A percentile compares a stretch with the other conserved stretches of the same genome.
phyloP scores from a whole-genome alignment of 2,329 filamentous ascomycete genomes.

The Penicillium sp. region DNA sequence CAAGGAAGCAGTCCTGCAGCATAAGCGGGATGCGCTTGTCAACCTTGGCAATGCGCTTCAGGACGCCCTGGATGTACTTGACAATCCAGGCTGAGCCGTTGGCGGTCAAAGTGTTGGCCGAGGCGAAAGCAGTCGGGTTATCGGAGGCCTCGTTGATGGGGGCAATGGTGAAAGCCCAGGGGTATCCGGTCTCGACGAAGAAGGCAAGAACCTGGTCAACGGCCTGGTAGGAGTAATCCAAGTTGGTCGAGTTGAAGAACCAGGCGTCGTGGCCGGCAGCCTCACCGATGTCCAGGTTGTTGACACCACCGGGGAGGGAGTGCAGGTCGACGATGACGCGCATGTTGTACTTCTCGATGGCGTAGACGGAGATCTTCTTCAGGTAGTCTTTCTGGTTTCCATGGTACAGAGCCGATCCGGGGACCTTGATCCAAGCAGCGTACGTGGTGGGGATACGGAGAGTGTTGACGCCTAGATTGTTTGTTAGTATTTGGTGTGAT shows the following conservation, averaged over 20 bases:
- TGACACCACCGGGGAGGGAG: slow-evolving; percentile 24
- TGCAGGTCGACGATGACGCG: slow-evolving; percentile 24
- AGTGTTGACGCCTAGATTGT: neutral
- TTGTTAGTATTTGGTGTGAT: neutral
- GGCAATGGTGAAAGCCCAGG: slow-evolving; percentile 17
- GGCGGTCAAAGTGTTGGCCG: slow-evolving; percentile 12
- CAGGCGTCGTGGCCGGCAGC: slow-evolving; percentile 18
- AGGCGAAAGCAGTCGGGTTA: slow-evolving; percentile 14
- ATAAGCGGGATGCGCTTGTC: slow-evolving; percentile 19
- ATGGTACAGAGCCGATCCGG: slow-evolving; percentile 22
- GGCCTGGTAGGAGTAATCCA: slow-evolving; percentile 17
- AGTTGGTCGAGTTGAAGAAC: slow-evolving; percentile 24
- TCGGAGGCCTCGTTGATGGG: slow-evolving; percentile 24
- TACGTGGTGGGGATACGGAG: slow-evolving; percentile 14
- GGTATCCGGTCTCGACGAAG: slow-evolving; percentile 12
- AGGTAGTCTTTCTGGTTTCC: slow-evolving; percentile 19
- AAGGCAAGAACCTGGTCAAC: slow-evolving; percentile 16
- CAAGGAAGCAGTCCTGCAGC: slow-evolving; percentile 23
- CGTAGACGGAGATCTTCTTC: slow-evolving; percentile 11
- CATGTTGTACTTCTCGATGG: slow-evolving; percentile 22
- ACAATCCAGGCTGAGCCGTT: slow-evolving; percentile 18
- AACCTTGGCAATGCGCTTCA: slow-evolving; percentile 10
- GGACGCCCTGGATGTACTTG: slow-evolving; percentile 17
- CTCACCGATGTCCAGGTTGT: slow-evolving; percentile 21
- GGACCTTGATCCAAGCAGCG: slow-evolving; percentile 16